phyloP scores from a whole-genome alignment of 495 filamentous ascomycete genomes.

The Parathielavia hyrcaniae region DNA sequence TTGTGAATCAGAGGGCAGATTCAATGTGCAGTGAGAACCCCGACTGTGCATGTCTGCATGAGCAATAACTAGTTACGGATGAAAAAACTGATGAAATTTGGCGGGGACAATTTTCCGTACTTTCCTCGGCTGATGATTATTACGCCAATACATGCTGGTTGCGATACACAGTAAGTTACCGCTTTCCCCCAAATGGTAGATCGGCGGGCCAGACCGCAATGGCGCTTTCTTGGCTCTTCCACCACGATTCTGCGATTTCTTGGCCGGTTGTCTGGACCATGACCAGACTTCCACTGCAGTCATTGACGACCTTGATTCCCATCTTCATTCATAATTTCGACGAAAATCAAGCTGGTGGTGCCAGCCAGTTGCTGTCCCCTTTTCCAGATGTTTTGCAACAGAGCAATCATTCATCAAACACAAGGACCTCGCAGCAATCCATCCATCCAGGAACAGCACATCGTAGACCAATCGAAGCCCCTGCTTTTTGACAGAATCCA shows the following conservation, averaged over 20 bases:
- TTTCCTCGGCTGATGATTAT: not conserved
- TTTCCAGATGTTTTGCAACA: not conserved
- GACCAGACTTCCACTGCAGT: not conserved
- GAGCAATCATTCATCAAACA: not conserved
- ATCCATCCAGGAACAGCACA: not conserved
- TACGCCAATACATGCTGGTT: too few species aligned
- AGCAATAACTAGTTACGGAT: too few species aligned
- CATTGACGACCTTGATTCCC: too few species aligned
- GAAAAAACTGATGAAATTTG: too few species aligned
- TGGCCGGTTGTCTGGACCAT: not conserved
- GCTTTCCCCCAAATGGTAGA: not conserved
- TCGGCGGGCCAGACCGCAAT: not conserved
- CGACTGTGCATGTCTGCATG: too few species aligned
- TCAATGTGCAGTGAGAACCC: too few species aligned
- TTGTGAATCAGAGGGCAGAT: too few species aligned
- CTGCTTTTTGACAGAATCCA: not conserved
- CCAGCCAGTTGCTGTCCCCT: not conserved
- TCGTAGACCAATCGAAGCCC: not conserved
- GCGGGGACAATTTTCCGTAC: not conserved
- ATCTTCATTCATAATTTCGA: too few species aligned
- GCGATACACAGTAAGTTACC: not conserved
- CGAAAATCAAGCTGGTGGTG: too few species aligned
- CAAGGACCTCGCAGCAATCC: not conserved
- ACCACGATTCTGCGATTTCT: not conserved
- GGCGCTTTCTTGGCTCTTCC: not conserved